Conservation (phyloP, 2,329 filamentous ascomycete genomes). For the Fusarium liriodendri region DNA sequence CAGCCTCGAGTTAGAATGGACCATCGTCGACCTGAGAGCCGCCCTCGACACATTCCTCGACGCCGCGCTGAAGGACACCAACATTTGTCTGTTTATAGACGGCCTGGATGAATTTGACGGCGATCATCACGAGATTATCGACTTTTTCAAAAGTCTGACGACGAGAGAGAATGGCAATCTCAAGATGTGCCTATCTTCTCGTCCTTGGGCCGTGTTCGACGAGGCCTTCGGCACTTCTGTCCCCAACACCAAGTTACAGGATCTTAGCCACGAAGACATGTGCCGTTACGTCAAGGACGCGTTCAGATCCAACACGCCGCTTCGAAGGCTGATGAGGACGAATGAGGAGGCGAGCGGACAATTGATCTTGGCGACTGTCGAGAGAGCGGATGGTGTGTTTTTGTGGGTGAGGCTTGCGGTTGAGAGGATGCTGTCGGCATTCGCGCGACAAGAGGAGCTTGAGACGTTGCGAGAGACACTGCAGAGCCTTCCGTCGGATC, state of each 20-base stretch:
- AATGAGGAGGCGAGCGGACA: background rate
- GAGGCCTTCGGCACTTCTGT: constrained; percentile 41
- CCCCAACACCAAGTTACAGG: constrained; percentile 42
- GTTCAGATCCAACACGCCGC: constrained; percentile 19
- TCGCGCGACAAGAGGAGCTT: constrained; percentile 1
- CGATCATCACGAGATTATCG: constrained; percentile 41
- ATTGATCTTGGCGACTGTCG: constrained; percentile 32
- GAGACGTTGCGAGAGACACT: constrained; percentile 15
- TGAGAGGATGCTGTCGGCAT: constrained; percentile 39
- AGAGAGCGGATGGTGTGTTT: constrained; percentile 48
- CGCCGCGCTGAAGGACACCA: constrained; percentile 28
- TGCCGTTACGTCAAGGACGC: constrained; percentile 37
- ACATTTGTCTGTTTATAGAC: constrained; percentile 47
- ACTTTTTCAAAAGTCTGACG: constrained; percentile 43
- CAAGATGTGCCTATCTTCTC: constrained; percentile 50
- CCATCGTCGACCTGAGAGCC: constrained; percentile 41
- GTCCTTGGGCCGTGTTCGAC: constrained; percentile 45
- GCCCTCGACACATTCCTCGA: constrained; percentile 41
- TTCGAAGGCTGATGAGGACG: constrained; percentile 23
- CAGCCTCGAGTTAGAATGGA: constrained; percentile 46
- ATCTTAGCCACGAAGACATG: constrained; percentile 45
- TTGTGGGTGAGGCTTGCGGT: constrained; percentile 49
- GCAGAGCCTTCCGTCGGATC: constrained; percentile 36
- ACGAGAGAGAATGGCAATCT: constrained; percentile 22
- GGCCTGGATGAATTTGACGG: constrained; percentile 51